Percentiles rank a stretch among this genome's conserved stretches.
phyloP scores from a whole-genome alignment of 176 grass and related monocot species.

The Zoysia japonica region DNA sequence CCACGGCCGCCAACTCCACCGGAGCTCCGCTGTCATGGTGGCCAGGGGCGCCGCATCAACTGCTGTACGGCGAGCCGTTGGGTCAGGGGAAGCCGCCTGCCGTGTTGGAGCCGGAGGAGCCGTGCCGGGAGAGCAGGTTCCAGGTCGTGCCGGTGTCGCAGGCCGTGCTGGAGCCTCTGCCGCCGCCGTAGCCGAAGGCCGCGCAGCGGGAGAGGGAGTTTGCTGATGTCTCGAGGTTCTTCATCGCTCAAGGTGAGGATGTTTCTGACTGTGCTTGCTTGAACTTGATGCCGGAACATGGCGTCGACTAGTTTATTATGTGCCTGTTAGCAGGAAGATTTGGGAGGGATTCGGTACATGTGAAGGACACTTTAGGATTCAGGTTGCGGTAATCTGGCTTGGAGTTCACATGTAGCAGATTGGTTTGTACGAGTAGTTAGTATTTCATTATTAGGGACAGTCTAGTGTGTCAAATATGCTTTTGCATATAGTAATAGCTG shows the following conservation, averaged over 20 bases:
- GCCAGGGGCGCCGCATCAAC: slow-evolving; percentile 38
- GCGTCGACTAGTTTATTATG: slow-evolving; percentile 4
- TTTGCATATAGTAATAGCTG: not conserved
- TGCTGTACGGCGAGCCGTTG: slow-evolving; percentile 51
- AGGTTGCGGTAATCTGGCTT: not conserved
- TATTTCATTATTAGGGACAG: not conserved
- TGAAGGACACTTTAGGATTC: not conserved
- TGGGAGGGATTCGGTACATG: not conserved
- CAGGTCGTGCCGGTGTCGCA: slow-evolving; percentile 41
- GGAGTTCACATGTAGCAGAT: not conserved
- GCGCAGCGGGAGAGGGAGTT: slow-evolving; percentile 42
- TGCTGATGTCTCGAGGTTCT: slow-evolving; percentile 47
- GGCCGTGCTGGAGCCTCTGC: slow-evolving; percentile 34
- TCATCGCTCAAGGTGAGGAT: slow-evolving; percentile 62
- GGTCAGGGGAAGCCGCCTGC: slow-evolving; percentile 45
- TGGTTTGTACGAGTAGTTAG: not conserved
- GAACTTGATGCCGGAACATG: not conserved
- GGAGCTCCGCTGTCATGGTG: slow-evolving; percentile 56
- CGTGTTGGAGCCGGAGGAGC: slow-evolving; percentile 16
- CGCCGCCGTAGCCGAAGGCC: not conserved
- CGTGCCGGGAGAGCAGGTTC: slow-evolving; percentile 45
- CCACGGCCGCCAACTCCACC: not conserved
- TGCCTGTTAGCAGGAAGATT: not conserved
- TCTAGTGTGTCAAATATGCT: not conserved
- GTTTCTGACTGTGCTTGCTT: slow-evolving; percentile 1